phyloP scores from a whole-genome alignment of 139 green algal genomes.

The Chlamydomonas sp. region DNA sequence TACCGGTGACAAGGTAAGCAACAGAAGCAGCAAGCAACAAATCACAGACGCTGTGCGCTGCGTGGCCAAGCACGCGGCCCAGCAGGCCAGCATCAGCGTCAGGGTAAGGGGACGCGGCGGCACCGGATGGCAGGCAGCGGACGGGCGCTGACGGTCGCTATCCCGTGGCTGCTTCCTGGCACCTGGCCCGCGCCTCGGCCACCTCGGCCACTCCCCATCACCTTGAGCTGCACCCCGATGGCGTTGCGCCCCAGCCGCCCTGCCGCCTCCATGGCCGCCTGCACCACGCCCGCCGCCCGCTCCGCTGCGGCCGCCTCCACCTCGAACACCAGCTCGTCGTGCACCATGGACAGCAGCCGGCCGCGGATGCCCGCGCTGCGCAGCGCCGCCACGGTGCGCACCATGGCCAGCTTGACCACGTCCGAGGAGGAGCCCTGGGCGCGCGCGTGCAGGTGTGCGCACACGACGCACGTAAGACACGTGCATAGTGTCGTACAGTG shows the following conservation, averaged over 20 bases:
- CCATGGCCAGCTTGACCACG: slow-evolving; percentile 6
- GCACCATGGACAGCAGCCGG: not conserved
- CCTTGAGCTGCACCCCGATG: not conserved
- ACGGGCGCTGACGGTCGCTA: not conserved
- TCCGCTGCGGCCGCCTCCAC: not conserved
- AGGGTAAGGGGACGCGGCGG: too few species aligned
- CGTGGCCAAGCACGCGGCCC: too few species aligned
- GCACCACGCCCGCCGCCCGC: not conserved
- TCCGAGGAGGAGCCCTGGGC: slow-evolving; percentile 5
- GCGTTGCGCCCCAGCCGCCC: not conserved
- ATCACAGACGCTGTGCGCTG: not conserved
- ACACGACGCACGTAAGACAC: not conserved
- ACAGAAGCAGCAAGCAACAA: not conserved
- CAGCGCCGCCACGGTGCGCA: not conserved
- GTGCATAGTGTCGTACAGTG: not conserved
- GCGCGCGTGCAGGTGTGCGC: not conserved
- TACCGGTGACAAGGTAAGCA: not conserved
- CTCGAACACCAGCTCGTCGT: slow-evolving; percentile 18
- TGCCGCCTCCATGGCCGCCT: not conserved
- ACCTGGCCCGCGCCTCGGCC: too few species aligned
- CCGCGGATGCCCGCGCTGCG: not conserved
- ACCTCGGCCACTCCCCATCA: not conserved
- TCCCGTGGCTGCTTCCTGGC: not conserved
- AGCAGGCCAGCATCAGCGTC: too few species aligned
- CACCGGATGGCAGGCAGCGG: too few species aligned